Conservation (phyloP, 1,139 yeast genomes). For the Blastobotrys proliferans region DNA sequence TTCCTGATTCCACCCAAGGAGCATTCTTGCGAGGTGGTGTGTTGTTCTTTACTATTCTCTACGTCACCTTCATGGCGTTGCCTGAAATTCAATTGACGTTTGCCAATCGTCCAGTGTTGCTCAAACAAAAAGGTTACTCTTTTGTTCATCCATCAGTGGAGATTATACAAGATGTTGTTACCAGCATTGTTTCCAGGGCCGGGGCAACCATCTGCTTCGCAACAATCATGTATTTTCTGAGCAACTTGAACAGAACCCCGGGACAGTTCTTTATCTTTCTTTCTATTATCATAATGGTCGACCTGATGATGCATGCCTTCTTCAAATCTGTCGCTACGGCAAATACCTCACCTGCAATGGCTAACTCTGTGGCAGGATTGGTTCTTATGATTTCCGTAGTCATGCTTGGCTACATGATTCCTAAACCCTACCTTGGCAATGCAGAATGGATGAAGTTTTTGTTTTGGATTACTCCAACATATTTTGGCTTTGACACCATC, state of each 20-base stretch:
- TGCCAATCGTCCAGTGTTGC: constrained; percentile 39
- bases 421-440: constrained; percentile 44
- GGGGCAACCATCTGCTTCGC: constrained; percentile 34
- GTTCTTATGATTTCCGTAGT: constrained; percentile 44
- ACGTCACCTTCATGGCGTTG: constrained; percentile 40
- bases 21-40: constrained; percentile 50
- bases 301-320: constrained; percentile 41
- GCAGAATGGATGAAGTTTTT: constrained; percentile 53
- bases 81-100: constrained; percentile 42
- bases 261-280: constrained; percentile 42
- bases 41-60: constrained; percentile 41
- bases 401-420: constrained; percentile 51
- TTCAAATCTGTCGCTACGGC: constrained; percentile 57
- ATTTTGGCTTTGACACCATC: constrained; percentile 44
- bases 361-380: constrained; percentile 49
- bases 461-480: constrained; percentile 45
- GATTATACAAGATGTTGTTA: constrained; percentile 37
- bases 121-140: constrained; percentile 43
- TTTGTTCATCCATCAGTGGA: constrained; percentile 45
- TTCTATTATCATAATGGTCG: constrained; percentile 35
- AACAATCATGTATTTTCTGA: constrained; percentile 39
- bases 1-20: constrained; percentile 44
- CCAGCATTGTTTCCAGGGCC: constrained; percentile 37
- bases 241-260: constrained; percentile 38
- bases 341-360: constrained; percentile 49